A percentile compares a stretch with the other conserved stretches of the same genome.
Evolutionary conservation across 164 flowering plant species (phyloP).

Genomic region (Stephania yunnanensis): DNA sequence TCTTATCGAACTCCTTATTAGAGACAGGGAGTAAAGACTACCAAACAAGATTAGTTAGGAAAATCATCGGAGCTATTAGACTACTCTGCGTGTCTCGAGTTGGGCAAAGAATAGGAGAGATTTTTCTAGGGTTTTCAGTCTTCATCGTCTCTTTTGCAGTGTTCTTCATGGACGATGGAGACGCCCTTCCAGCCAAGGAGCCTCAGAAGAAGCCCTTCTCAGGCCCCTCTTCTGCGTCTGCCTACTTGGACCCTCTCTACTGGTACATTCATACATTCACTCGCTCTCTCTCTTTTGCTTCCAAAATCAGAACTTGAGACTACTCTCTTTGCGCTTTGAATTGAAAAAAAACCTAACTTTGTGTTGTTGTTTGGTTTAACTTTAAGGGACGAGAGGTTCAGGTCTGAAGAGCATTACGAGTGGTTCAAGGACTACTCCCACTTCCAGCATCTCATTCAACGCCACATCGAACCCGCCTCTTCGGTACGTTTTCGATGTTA

Average conservation of each 20-base stretch:
- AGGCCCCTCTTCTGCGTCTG: conserved; percentile 39
- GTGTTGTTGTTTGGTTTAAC: not conserved
- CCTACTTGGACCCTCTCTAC: conserved; percentile 60
- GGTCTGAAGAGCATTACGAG: conserved; percentile 78
- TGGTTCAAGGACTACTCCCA: conserved; percentile 94
- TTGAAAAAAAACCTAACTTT: not conserved
- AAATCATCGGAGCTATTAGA: no score
- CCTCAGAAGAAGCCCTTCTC: conserved; percentile 14
- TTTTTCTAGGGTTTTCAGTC: not conserved
- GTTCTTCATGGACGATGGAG: conserved; percentile 6
- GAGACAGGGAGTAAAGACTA: no score
- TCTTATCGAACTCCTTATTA: no score
- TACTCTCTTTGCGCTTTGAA: not conserved
- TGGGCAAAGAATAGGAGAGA: not conserved
- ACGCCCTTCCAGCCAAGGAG: not conserved
- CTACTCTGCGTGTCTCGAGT: no score
- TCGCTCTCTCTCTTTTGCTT: not conserved
- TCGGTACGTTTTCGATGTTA: conserved; percentile 7
- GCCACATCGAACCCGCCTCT: conserved; percentile 17
- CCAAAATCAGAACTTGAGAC: not conserved
- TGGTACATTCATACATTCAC: conserved; percentile 25
- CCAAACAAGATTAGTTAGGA: no score
- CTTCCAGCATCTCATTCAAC: conserved; percentile 66
- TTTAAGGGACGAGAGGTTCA: conserved; percentile 71
- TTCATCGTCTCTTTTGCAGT: not conserved